Evolutionary conservation across 2,329 filamentous ascomycete genomes (phyloP).

Genomic region (Diaporthe ampelina): DNA sequence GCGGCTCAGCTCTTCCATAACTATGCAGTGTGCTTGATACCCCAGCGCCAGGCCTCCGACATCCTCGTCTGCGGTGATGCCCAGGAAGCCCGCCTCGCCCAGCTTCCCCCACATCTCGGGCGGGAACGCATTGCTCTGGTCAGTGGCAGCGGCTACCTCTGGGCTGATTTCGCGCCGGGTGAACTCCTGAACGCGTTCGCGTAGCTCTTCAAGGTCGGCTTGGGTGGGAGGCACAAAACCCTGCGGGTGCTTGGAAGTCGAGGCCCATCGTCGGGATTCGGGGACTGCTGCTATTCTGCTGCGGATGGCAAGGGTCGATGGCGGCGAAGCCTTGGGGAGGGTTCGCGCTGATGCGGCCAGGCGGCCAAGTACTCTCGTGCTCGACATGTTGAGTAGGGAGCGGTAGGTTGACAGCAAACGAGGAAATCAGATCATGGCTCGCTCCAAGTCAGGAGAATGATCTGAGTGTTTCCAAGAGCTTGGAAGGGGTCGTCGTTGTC

Average conservation of each 20-base stretch:
- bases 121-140: slow-evolving; percentile 89
- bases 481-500: neutral
- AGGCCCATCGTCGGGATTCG: slow-evolving; percentile 56
- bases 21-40: slow-evolving; percentile 95
- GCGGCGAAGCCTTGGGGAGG: slow-evolving; percentile 41
- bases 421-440: neutral
- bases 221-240: slow-evolving; percentile 78
- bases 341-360: slow-evolving; percentile 49
- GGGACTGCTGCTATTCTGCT: slow-evolving; percentile 50
- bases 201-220: slow-evolving; percentile 83
- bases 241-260: slow-evolving; percentile 69
- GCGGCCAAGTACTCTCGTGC: slow-evolving; percentile 53
- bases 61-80: slow-evolving; percentile 93
- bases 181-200: slow-evolving; percentile 90
- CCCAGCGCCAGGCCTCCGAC: slow-evolving; percentile 92
- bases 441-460: neutral
- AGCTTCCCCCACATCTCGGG: slow-evolving; percentile 93
- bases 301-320: slow-evolving; percentile 49
- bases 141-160: slow-evolving; percentile 85
- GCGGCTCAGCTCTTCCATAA: slow-evolving; percentile 94
- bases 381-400: slow-evolving; percentile 54
- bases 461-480: neutral
- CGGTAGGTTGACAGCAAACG: too few relatives aligned
- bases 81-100: slow-evolving; percentile 90
- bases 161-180: slow-evolving; percentile 88